A percentile compares a stretch with the other conserved stretches of the same genome.
phyloP scores from a whole-genome alignment of 2,329 filamentous ascomycete genomes.

The Purpureocillium lavendulum region DNA sequence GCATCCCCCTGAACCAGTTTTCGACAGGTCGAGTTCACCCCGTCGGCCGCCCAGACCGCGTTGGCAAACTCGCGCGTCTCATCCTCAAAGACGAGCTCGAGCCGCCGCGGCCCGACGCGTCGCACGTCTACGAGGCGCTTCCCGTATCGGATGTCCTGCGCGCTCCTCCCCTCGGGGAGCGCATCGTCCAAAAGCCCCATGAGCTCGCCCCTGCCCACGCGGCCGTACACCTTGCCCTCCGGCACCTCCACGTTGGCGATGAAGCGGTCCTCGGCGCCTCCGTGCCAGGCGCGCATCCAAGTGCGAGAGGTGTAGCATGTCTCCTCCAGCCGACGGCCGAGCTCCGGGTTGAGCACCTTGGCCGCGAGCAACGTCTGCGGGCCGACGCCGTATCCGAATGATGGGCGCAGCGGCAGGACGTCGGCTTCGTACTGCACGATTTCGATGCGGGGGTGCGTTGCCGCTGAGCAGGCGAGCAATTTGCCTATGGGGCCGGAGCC shows the following conservation, averaged over 20 bases:
- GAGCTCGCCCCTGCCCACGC: conserved; percentile 2
- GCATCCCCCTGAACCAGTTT: neutral
- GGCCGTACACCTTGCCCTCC: conserved; percentile 1
- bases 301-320: neutral
- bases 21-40: conserved; percentile 2
- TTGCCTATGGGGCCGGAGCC: conserved; percentile 4
- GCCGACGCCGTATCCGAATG: conserved; percentile 3
- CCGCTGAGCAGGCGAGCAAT: conserved; percentile 1
- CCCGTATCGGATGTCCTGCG: neutral
- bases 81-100: conserved; percentile 1
- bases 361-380: conserved; percentile 1
- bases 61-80: neutral
- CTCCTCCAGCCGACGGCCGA: neutral
- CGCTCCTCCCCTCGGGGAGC: conserved; percentile 1
- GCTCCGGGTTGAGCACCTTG: conserved; percentile 2
- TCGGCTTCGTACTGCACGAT: conserved; percentile 2
- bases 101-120: neutral
- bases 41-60: conserved; percentile 3
- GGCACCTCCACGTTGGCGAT: conserved; percentile 3
- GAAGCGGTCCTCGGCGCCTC: conserved; percentile 1
- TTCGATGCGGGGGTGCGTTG: conserved; percentile 1
- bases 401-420: neutral
- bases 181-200: conserved; percentile 2
- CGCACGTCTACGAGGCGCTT: conserved; percentile 2
- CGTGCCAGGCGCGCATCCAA: conserved; percentile 4